phyloP scores from a whole-genome alignment of 2,329 filamentous ascomycete genomes.

The Ophiostoma angusticollis region DNA sequence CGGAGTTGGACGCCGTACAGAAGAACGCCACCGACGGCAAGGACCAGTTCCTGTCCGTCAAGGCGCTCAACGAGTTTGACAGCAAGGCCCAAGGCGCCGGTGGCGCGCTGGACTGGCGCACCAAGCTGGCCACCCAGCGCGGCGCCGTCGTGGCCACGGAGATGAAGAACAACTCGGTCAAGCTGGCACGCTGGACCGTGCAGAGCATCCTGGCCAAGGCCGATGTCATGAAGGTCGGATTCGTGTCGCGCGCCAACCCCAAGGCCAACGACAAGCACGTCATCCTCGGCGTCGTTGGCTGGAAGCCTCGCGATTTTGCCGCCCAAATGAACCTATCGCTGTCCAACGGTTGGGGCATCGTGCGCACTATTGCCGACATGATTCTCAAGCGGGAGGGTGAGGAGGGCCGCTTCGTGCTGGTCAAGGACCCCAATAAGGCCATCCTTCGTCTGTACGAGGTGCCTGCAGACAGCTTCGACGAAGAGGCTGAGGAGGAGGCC shows the following conservation, averaged over 20 bases:
- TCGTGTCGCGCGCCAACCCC: constrained; percentile 88
- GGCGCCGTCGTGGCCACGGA: constrained; percentile 96
- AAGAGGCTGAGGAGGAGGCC: constrained; percentile 63
- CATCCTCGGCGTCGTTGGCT: constrained; percentile 87
- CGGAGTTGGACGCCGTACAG: constrained; percentile 91
- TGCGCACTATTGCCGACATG: constrained; percentile 96
- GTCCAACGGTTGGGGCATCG: constrained; percentile 97
- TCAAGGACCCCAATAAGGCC: constrained; percentile 93
- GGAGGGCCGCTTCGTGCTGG: constrained; percentile 69
- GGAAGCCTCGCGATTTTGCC: constrained; percentile 96
- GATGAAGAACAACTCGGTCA: constrained; percentile 99
- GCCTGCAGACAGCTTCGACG: constrained; percentile 76
- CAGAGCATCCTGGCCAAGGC: constrained; percentile 94
- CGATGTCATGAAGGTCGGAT: constrained; percentile 99
- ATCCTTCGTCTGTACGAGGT: constrained; percentile 90
- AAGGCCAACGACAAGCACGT: constrained; percentile 90
- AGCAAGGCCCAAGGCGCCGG: constrained; percentile 93
- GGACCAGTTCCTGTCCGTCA: constrained; percentile 82
- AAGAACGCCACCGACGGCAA: constrained; percentile 90
- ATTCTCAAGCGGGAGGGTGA: constrained; percentile 62
- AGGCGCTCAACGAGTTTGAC: constrained; percentile 98
- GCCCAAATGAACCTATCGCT: constrained; percentile 96
- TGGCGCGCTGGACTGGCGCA: constrained; percentile 91
- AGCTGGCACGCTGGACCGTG: constrained; percentile 93
- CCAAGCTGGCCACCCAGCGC: constrained; percentile 84